Evolutionary conservation across 768 basidiomycete species (phyloP).

Genomic region (Amanita thiersii): DNA sequence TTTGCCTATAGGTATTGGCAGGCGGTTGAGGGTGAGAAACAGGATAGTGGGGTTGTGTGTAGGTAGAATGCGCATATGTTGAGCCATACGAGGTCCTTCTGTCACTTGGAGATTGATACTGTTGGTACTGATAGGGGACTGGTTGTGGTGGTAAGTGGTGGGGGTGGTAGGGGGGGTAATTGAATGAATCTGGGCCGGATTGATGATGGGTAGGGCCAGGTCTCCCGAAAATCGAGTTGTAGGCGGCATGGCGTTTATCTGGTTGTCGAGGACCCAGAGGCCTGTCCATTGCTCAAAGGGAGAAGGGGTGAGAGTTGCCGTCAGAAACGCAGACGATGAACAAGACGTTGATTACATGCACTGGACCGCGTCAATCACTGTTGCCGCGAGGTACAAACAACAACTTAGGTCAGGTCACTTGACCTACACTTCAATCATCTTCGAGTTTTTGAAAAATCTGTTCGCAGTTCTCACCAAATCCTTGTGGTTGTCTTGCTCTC

Average conservation of each 20-base stretch:
- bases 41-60: slow-evolving; percentile 17
- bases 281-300: slow-evolving; percentile 30
- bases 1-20: slow-evolving; percentile 25
- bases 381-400: slow-evolving; percentile 5
- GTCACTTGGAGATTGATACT: slow-evolving; percentile 33
- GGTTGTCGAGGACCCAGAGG: slow-evolving; percentile 51
- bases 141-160: slow-evolving; percentile 18
- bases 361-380: slow-evolving; percentile 9
- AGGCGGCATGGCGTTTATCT: slow-evolving; percentile 76
- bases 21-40: slow-evolving; percentile 14
- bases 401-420: slow-evolving; percentile 4
- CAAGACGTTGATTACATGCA: too few species aligned
- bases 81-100: slow-evolving; percentile 39
- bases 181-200: slow-evolving; percentile 13
- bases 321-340: slow-evolving; percentile 11
- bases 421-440: too few species aligned
- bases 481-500: too few species aligned
- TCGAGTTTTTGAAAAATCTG: too few species aligned
- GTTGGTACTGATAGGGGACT: slow-evolving; percentile 27
- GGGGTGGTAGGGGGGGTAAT: slow-evolving; percentile 16
- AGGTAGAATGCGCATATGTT: slow-evolving; percentile 23
- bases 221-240: slow-evolving; percentile 83
- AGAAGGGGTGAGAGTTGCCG: slow-evolving; percentile 9
- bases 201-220: slow-evolving; percentile 53
- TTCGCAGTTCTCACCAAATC: too few species aligned